Percentiles rank a stretch among this genome's conserved stretches.
Evolutionary conservation across 2,329 filamentous ascomycete species (phyloP).

Genomic region (Diaporthe destruens): DNA sequence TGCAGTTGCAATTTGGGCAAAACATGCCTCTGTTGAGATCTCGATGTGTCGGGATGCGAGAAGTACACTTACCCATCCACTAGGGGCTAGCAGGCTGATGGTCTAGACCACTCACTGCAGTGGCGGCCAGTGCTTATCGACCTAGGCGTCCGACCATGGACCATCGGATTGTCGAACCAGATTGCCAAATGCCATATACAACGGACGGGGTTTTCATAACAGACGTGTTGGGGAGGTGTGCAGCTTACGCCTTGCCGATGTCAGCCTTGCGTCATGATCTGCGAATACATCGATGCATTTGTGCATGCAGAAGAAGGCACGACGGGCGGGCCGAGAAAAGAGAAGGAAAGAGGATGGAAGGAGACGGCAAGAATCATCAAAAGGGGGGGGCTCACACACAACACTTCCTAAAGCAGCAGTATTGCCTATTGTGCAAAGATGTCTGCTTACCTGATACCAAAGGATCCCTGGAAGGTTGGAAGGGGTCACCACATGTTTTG

Average conservation of each 20-base stretch:
- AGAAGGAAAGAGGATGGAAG: neutral
- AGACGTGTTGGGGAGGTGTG: neutral
- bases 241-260: slow-evolving; percentile 14
- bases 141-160: neutral
- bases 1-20: neutral
- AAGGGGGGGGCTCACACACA: neutral
- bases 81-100: neutral
- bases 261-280: slow-evolving; percentile 31
- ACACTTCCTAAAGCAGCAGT: neutral
- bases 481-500: neutral
- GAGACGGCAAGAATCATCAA: no score
- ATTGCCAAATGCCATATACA: slow-evolving; percentile 12
- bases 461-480: no score
- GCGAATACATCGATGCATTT: neutral
- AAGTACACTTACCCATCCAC: slow-evolving; percentile 28
- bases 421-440: neutral
- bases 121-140: slow-evolving; percentile 4
- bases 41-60: slow-evolving; percentile 25
- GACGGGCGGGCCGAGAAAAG: neutral
- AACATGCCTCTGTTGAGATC: slow-evolving; percentile 30
- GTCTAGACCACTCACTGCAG: slow-evolving; percentile 10
- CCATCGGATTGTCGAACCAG: slow-evolving; percentile 21
- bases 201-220: neutral
- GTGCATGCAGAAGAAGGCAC: neutral
- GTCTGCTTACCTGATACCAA: neutral